Evolutionary conservation across 371 early-diverging fungal species (phyloP).

Genomic region (Thermomucor indicae-seudaticae): DNA sequence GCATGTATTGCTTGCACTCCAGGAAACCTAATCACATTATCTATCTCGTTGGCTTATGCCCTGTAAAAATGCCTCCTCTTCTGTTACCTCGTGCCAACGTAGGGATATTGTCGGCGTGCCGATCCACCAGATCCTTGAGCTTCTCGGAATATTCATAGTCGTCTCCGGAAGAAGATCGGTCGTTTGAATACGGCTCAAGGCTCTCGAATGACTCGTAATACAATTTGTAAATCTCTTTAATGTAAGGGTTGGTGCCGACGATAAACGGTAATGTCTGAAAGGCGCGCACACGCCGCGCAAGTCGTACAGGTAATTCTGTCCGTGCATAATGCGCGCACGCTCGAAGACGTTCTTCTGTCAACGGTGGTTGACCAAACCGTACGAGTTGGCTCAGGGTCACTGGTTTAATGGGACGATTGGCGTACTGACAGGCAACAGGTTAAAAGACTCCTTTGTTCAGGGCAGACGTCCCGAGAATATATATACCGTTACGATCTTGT

Average conservation of each 20-base stretch:
- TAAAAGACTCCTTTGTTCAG: neutral
- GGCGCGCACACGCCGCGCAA: slow-evolving; percentile 78
- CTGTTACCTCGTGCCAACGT: slow-evolving; percentile 80
- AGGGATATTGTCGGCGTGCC: slow-evolving; percentile 83
- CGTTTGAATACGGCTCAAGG: slow-evolving; percentile 51
- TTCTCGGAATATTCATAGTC: slow-evolving; percentile 59
- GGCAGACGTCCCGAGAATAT: neutral
- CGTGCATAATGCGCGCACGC: slow-evolving; percentile 67
- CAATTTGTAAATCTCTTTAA: slow-evolving; percentile 72
- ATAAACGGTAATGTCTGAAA: slow-evolving; percentile 87
- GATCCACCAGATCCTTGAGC: slow-evolving; percentile 66
- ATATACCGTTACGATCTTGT: slow-evolving; percentile 37
- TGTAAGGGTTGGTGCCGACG: slow-evolving; percentile 88
- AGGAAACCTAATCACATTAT: slow-evolving; percentile 10
- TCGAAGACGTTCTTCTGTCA: slow-evolving; percentile 30
- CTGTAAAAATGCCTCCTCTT: too few species aligned
- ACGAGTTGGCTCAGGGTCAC: slow-evolving; percentile 80
- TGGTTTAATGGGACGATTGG: slow-evolving; percentile 60
- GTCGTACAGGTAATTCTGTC: slow-evolving; percentile 75
- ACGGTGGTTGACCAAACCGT: slow-evolving; percentile 63
- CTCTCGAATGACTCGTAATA: slow-evolving; percentile 81
- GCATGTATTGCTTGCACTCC: slow-evolving; percentile 87
- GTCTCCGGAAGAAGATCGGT: slow-evolving; percentile 19
- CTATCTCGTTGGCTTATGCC: neutral
- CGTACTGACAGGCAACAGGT: slow-evolving; percentile 31